Base-by-base conservation (phyloP, 140 eudicot genomes). In the Flaveria floridana region DNA sequence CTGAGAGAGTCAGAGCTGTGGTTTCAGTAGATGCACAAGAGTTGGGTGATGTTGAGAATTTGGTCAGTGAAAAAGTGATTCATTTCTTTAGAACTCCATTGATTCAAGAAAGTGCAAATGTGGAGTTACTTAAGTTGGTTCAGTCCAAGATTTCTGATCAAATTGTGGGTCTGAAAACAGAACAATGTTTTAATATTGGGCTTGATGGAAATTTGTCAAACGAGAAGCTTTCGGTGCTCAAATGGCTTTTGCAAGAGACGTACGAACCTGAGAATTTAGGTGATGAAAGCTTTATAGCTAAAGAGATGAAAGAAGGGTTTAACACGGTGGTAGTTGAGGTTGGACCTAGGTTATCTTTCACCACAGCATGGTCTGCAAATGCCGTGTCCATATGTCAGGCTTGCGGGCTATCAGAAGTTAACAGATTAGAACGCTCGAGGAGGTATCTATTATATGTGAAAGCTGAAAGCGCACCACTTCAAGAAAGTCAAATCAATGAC, bases 301-400 rank as follows among this genome's bases (percentile, higher is more conserved):
- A 66, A 44, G 91, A 80, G 58, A 81, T 18, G 30, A 84, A 71
- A 64, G 86, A 80, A 21, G 84, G 81, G 16, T 67, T 67, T n/a
- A 76, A 70, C 19, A 71, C 82, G 2, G 75, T 86, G 64, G 34
- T 93, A 5, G 76, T 93, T 53, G 99, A 93, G 78, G 99, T 93
- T 25, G 99, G 99, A 0, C 96, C 99, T 0, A 77, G 97, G 68
- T 78, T 93, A 68, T 93, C 99, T 18, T 93, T 93, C 68, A 90
- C 97, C 0, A 93, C 96, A 2, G 94, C 99, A 0, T 93, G 96
- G 96, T 93, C 99, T 62, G 82, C 97, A 1, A 93, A 90, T 68
- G 99, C 94, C 16, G 99, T 88, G 4, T 93, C 99, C 1, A 93
- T 93, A 28, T 93, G 96, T 53, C 86, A 82, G 42, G 87, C 96